Conservation (phyloP, 2,329 filamentous ascomycete species). For the Botrytis tulipae region DNA sequence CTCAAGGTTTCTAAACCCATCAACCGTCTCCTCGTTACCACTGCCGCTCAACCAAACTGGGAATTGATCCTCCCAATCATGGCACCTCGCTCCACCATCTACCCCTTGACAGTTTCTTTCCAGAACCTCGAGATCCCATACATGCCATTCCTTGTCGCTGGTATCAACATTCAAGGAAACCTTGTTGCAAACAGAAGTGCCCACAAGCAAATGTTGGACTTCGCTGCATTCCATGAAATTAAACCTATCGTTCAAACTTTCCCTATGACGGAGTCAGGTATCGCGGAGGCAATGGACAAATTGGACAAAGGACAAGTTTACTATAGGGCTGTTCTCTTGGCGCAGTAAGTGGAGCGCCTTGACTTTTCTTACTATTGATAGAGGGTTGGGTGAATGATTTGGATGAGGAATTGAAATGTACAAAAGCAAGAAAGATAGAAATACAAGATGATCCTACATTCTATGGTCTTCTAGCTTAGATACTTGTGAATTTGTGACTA, state of each 20-base stretch:
- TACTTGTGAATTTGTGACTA: background rate
- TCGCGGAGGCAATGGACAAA: constrained; percentile 53
- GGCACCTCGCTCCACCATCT: constrained; percentile 51
- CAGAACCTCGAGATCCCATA: constrained; percentile 30
- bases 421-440: constrained; percentile 15
- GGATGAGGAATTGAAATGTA: background rate
- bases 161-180: constrained; percentile 24
- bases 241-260: constrained; percentile 56
- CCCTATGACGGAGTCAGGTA: constrained; percentile 51
- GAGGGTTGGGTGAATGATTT: background rate
- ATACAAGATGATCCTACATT: constrained; percentile 7
- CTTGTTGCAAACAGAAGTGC: constrained; percentile 38
- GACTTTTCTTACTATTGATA: background rate
- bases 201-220: constrained; percentile 57
- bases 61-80: constrained; percentile 23
- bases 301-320: constrained; percentile 54
- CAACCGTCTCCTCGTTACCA: constrained; percentile 32
- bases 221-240: constrained; percentile 56
- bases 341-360: constrained; percentile 18
- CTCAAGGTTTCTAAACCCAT: constrained; percentile 37
- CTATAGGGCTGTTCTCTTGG: constrained; percentile 45
- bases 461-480: background rate
- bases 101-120: constrained; percentile 60
- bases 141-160: constrained; percentile 26
- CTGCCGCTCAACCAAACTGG: constrained; percentile 28